These are phyloP conservation scores for Agaricus blazei DNA, from an alignment of 768 basidiomycete genomes.

Conservation along the genomic window DNA sequence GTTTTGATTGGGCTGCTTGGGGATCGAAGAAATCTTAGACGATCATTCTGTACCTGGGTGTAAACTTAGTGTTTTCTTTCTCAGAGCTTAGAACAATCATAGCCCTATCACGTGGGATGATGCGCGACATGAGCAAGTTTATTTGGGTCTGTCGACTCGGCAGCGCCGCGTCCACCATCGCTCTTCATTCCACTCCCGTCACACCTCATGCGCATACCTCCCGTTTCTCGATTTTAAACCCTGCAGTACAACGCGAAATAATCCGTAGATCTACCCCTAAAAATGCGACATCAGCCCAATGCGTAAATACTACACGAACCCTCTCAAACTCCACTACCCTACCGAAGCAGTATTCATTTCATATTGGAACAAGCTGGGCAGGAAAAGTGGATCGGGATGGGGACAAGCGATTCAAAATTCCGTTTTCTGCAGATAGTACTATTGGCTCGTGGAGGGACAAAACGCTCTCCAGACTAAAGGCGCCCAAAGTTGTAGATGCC, in stretches of 20 bases:
- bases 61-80: too few species aligned
- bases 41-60: not conserved
- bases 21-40: not conserved
- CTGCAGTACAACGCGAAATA: conserved; percentile 10
- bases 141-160: not conserved
- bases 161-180: not conserved
- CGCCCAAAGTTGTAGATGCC: conserved; percentile 29
- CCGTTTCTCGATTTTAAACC: not conserved
- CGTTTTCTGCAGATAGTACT: conserved; percentile 53
- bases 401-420: conserved; percentile 27
- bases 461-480: conserved; percentile 45
- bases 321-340: conserved; percentile 11
- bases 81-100: too few species aligned
- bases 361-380: conserved; percentile 75
- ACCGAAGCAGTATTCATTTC: conserved; percentile 57
- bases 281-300: not conserved
- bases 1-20: conserved; percentile 11
- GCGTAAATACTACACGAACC: not conserved
- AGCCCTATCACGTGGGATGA: too few species aligned
- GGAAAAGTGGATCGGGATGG: conserved; percentile 53
- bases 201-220: conserved; percentile 8
- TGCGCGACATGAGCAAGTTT: not conserved
- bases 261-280: conserved; percentile 2
- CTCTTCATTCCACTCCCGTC: not conserved
- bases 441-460: conserved; percentile 70